Evolutionary conservation across 2,329 filamentous ascomycete genomes (phyloP).

Genomic region (Talaromyces marneffei): DNA sequence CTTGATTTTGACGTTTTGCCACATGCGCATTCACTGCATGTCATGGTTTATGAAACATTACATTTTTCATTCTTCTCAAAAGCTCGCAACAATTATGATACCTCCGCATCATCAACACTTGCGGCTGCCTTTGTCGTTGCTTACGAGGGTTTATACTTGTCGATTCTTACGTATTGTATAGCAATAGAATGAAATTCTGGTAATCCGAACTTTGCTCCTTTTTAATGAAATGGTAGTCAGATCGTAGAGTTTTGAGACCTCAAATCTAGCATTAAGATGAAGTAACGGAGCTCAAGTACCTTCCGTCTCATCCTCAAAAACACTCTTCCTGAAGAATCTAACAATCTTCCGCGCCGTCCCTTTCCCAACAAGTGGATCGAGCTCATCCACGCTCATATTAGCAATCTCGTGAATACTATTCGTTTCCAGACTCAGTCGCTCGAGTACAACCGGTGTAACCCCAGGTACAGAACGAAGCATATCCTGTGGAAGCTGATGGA

Average conservation of each 20-base stretch:
- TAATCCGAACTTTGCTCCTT: neutral
- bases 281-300: neutral
- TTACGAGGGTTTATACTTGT: neutral
- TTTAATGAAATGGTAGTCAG: neutral
- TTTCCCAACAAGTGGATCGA: slow-evolving; percentile 69
- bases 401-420: slow-evolving; percentile 76
- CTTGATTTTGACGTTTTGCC: slow-evolving; percentile 7
- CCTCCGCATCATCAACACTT: neutral
- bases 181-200: slow-evolving; percentile 5
- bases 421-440: slow-evolving; percentile 63
- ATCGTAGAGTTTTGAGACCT: neutral
- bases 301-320: slow-evolving; percentile 43
- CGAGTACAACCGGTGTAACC: slow-evolving; percentile 71
- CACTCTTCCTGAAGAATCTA: slow-evolving; percentile 69
- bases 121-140: slow-evolving; percentile 1
- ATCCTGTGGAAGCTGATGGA: slow-evolving; percentile 81
- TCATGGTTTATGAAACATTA: slow-evolving; percentile 5
- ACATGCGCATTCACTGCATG: slow-evolving; percentile 5
- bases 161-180: slow-evolving; percentile 5
- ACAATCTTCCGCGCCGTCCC: slow-evolving; percentile 71
- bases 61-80: slow-evolving; percentile 3
- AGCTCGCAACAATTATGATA: neutral
- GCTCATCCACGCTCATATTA: slow-evolving; percentile 71
- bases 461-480: slow-evolving; percentile 84
- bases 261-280: neutral